phyloP scores from a whole-genome alignment of 495 filamentous ascomycete species.

The Penicillium ucsense region DNA sequence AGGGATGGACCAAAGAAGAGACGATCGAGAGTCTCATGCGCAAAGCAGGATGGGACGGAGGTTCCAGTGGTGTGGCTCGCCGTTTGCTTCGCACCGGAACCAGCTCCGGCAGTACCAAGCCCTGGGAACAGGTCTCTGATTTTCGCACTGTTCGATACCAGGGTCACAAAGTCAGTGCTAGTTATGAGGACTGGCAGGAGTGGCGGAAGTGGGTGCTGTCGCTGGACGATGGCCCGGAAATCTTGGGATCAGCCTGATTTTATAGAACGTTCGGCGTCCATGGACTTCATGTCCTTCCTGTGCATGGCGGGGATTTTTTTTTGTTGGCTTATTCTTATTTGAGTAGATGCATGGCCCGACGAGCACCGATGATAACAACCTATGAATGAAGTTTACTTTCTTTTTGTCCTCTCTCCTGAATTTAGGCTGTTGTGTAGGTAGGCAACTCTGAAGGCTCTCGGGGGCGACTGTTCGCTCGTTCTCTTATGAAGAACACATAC shows the following conservation, averaged over 20 bases:
- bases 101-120: slow-evolving; percentile 14
- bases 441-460: no score
- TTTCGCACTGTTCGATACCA: slow-evolving; percentile 72
- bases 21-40: slow-evolving; percentile 82
- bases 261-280: neutral
- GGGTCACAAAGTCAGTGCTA: slow-evolving; percentile 60
- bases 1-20: slow-evolving; percentile 94
- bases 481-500: no score
- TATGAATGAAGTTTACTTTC: no score
- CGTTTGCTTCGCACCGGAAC: slow-evolving; percentile 24
- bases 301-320: neutral
- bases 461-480: no score
- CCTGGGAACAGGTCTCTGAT: slow-evolving; percentile 64
- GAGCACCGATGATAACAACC: no score
- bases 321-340: no score
- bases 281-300: neutral
- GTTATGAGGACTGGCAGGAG: slow-evolving; percentile 61
- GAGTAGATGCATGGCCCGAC: no score
- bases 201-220: slow-evolving; percentile 67
- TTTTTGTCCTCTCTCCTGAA: no score
- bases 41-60: slow-evolving; percentile 73
- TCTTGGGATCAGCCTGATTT: slow-evolving; percentile 8
- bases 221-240: slow-evolving; percentile 25
- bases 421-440: no score
- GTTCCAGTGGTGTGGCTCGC: slow-evolving; percentile 40